phyloP scores from a whole-genome alignment of 2,329 filamentous ascomycete genomes.

The Sporothrix curviconia region DNA sequence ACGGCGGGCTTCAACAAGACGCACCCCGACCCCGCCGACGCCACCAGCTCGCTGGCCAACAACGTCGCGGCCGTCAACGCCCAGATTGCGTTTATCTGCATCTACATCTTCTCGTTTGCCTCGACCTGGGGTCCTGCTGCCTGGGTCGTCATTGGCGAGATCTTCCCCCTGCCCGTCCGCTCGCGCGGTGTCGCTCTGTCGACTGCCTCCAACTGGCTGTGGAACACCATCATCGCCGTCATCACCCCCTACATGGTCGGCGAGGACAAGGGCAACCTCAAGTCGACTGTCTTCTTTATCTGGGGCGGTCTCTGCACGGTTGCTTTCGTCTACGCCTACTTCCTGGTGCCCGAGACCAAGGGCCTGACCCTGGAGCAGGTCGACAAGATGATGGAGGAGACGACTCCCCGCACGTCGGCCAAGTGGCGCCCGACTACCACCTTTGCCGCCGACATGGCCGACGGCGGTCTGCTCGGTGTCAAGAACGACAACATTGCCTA shows the following conservation, averaged over 20 bases:
- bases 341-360: conserved; percentile 69
- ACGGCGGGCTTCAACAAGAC: conserved; percentile 49
- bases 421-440: conserved; percentile 69
- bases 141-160: conserved; percentile 81
- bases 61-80: conserved; percentile 55
- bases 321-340: conserved; percentile 61
- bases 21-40: conserved; percentile 38
- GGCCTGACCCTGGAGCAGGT: conserved; percentile 73
- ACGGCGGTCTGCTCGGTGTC: neutral
- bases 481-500: conserved; percentile 4
- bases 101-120: conserved; percentile 92
- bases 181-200: conserved; percentile 81
- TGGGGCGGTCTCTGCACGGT: conserved; percentile 62
- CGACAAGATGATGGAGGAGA: conserved; percentile 85
- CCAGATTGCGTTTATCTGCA: conserved; percentile 81
- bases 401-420: conserved; percentile 65
- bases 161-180: conserved; percentile 83
- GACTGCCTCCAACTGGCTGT: conserved; percentile 86
- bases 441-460: conserved; percentile 43
- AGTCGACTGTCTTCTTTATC: conserved; percentile 66
- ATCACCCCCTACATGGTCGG: conserved; percentile 58
- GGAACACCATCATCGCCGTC: conserved; percentile 56
- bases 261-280: conserved; percentile 50
- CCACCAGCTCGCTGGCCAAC: conserved; percentile 36
- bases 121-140: conserved; percentile 79